A percentile compares a stretch with the other conserved stretches of the same genome.
These are phyloP conservation scores for Didymella pomorum DNA, from an alignment of 2,329 filamentous ascomycete genomes.

Conservation along the genomic window DNA sequence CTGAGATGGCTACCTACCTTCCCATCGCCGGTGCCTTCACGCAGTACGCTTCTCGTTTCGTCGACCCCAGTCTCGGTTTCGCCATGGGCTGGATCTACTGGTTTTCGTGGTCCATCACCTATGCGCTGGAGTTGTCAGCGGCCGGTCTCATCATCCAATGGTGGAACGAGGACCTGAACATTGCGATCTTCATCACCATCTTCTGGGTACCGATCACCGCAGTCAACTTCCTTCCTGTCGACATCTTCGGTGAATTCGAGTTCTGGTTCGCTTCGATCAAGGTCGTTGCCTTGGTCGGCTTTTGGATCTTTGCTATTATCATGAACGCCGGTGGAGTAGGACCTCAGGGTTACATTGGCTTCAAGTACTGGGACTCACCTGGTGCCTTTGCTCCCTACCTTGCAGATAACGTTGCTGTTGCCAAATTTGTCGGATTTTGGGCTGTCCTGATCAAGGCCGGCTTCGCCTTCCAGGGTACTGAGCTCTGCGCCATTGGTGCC, in stretches of 20 bases:
- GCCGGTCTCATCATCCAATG: slow-evolving; percentile 79
- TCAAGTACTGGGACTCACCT: slow-evolving; percentile 73
- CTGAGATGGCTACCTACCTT: slow-evolving; percentile 78
- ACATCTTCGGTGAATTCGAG: slow-evolving; percentile 78
- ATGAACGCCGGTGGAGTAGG: slow-evolving; percentile 74
- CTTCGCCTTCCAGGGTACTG: slow-evolving; percentile 76
- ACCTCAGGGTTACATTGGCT: slow-evolving; percentile 74
- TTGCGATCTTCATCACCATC: slow-evolving; percentile 75
- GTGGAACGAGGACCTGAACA: slow-evolving; percentile 69
- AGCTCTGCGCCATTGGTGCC: slow-evolving; percentile 79
- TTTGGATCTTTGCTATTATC: slow-evolving; percentile 79
- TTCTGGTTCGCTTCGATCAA: slow-evolving; percentile 83
- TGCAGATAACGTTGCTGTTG: slow-evolving; percentile 63
- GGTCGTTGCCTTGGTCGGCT: slow-evolving; percentile 75
- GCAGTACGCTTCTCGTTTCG: slow-evolving; percentile 76
- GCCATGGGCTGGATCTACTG: slow-evolving; percentile 86
- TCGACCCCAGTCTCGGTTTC: slow-evolving; percentile 76
- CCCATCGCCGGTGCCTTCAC: slow-evolving; percentile 81
- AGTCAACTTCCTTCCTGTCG: slow-evolving; percentile 75
- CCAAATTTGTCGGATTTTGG: slow-evolving; percentile 75
- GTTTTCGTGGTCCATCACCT: slow-evolving; percentile 79
- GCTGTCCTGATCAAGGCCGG: slow-evolving; percentile 71
- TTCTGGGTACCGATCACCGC: slow-evolving; percentile 75
- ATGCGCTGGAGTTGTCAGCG: slow-evolving; percentile 75
- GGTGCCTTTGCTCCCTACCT: slow-evolving; percentile 73